A percentile compares a stretch with the other conserved stretches of the same genome.
phyloP scores from a whole-genome alignment of 2,329 filamentous ascomycete species.

The Aspergillus sp. region DNA sequence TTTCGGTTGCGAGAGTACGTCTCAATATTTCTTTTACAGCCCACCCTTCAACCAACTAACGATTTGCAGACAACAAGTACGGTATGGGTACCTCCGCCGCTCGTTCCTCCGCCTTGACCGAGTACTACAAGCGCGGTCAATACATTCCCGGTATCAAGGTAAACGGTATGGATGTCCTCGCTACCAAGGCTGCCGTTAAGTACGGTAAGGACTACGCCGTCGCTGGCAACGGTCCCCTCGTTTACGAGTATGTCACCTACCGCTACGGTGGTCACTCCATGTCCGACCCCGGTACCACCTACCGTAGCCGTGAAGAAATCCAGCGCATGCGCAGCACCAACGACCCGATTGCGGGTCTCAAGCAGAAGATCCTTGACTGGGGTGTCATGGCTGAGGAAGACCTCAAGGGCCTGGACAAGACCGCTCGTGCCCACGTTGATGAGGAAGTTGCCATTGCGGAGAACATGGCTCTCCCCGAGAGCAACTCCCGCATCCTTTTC shows the following conservation, averaged over 20 bases:
- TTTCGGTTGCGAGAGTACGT: conserved; percentile 96
- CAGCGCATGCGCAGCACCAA: conserved; percentile 99
- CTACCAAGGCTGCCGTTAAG: conserved; percentile 92
- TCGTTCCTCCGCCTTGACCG: conserved; percentile 91
- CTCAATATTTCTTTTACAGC: not conserved
- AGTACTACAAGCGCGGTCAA: conserved; percentile 99
- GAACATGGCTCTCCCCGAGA: conserved; percentile 77
- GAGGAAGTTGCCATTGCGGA: conserved; percentile 88
- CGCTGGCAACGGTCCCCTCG: conserved; percentile 84
- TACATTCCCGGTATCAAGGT: conserved; percentile 99
- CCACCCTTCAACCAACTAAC: not conserved
- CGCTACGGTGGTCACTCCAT: conserved; percentile 99
- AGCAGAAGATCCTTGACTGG: conserved; percentile 98
- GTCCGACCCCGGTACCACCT: conserved; percentile 98
- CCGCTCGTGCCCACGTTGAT: conserved; percentile 80
- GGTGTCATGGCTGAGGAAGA: conserved; percentile 87
- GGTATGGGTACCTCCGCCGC: conserved; percentile 97
- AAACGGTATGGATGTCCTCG: conserved; percentile 98
- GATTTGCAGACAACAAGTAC: conserved; percentile 89
- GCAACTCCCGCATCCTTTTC: conserved; percentile 78
- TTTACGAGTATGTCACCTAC: conserved; percentile 99
- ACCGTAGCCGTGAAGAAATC: conserved; percentile 98
- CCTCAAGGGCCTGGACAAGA: conserved; percentile 94
- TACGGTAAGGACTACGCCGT: conserved; percentile 87
- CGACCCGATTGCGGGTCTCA: conserved; percentile 95